Conservation (phyloP, 768 basidiomycete species). For the Dioszegia aurantiaca region DNA sequence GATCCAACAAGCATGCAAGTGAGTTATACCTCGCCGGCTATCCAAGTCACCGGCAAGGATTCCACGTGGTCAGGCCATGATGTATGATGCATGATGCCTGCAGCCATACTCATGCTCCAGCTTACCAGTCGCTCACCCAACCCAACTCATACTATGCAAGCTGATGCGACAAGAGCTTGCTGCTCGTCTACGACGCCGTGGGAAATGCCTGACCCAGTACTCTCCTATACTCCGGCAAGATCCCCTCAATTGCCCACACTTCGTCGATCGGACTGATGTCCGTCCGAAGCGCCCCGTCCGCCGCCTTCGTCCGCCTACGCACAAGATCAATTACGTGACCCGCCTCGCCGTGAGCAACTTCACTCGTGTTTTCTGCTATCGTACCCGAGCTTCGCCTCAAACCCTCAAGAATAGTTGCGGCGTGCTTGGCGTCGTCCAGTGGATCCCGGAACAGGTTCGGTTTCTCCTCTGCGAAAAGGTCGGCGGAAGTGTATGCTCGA, state of each 20-base stretch:
- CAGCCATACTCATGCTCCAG: too few relatives aligned
- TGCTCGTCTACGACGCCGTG: too few relatives aligned
- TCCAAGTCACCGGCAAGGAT: constrained; percentile 7
- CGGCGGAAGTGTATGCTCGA: constrained; percentile 15
- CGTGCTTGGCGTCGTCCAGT: constrained; percentile 27
- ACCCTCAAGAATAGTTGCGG: constrained; percentile 10
- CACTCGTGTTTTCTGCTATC: background rate
- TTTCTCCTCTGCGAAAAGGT: constrained; percentile 48
- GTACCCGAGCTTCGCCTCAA: background rate
- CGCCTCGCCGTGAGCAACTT: too few relatives aligned
- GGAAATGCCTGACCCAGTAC: background rate
- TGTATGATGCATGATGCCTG: background rate
- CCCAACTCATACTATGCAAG: too few relatives aligned
- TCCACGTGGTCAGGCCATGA: background rate
- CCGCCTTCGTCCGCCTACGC: background rate
- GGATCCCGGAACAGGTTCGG: constrained; percentile 47
- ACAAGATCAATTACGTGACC: too few relatives aligned
- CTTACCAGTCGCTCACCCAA: too few relatives aligned
- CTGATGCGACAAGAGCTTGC: too few relatives aligned
- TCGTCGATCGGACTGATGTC: constrained; percentile 20
- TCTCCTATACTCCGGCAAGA: background rate
- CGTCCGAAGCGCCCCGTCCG: too few relatives aligned
- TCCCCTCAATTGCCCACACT: background rate
- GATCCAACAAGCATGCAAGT: too few relatives aligned
- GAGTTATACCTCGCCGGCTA: background rate